Evolutionary conservation across 169 alveolate species (phyloP).

Genomic region (Plasmodium falciparum): DNA sequence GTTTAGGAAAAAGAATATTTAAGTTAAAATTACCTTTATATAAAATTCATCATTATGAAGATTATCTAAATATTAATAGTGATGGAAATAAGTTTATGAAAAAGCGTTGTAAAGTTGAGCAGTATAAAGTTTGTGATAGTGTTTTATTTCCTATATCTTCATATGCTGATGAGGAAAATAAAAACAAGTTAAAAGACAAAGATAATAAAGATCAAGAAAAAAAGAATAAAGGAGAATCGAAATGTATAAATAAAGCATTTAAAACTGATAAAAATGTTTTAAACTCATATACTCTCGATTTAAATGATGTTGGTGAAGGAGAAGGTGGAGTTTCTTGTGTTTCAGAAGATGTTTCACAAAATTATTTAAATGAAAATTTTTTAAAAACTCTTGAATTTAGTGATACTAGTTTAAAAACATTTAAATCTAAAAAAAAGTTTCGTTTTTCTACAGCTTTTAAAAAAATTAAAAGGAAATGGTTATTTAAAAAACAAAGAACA

Average conservation of each 20-base stretch:
- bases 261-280: constrained; percentile 2
- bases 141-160: constrained; percentile 63
- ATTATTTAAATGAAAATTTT: constrained; percentile 60
- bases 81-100: constrained; percentile 20
- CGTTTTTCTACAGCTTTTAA: constrained; percentile 42
- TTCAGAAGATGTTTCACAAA: constrained; percentile 40
- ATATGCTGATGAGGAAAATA: constrained; percentile 18
- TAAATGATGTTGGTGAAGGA: constrained; percentile 12
- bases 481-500: constrained; percentile 28
- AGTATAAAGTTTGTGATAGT: constrained; percentile 64
- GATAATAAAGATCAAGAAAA: constrained; percentile 1
- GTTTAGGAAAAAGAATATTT: constrained; percentile 84
- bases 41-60: constrained; percentile 64
- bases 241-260: background rate
- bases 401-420: constrained; percentile 68
- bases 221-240: background rate
- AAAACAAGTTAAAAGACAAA: background rate
- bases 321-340: constrained; percentile 7
- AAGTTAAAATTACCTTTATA: constrained; percentile 77
- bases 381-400: constrained; percentile 58
- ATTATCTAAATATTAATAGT: constrained; percentile 41
- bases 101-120: constrained; percentile 24
- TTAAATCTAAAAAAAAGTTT: constrained; percentile 61
- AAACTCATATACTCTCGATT: constrained; percentile 19
- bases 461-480: constrained; percentile 27